These are phyloP conservation scores for Macrotyloma uniflorum DNA, from an alignment of 306 rosid genomes.

Conservation along the genomic window DNA sequence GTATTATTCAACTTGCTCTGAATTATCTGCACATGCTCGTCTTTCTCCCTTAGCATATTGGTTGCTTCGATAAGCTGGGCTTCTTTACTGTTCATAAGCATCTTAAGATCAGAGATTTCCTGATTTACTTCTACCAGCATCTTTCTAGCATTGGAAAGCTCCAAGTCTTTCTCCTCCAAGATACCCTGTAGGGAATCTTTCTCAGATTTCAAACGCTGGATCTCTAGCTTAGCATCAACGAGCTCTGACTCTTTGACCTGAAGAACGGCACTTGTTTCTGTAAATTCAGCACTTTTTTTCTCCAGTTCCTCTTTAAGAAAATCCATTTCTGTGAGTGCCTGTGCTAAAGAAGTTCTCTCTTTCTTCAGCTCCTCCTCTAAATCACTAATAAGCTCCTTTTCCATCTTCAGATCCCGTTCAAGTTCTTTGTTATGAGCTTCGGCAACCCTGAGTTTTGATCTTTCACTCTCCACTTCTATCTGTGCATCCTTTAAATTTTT, in stretches of 20 bases:
- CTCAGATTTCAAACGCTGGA: constrained; percentile 80
- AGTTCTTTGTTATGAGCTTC: constrained; percentile 73
- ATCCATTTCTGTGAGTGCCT: constrained; percentile 62
- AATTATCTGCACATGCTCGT: constrained; percentile 60
- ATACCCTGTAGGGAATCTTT: constrained; percentile 67
- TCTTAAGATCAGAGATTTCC: constrained; percentile 73
- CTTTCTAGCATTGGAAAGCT: constrained; percentile 77
- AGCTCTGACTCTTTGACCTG: constrained; percentile 65
- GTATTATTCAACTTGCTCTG: constrained; percentile 57
- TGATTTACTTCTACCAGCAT: constrained; percentile 59
- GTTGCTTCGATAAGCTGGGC: constrained; percentile 73
- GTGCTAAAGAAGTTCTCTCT: constrained; percentile 65
- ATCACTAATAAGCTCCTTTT: constrained; percentile 63
- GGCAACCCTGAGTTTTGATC: constrained; percentile 60
- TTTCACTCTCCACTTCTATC: constrained; percentile 76
- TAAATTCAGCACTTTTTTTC: constrained; percentile 52
- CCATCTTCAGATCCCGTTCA: constrained; percentile 58
- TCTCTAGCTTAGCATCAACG: constrained; percentile 81
- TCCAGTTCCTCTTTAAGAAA: constrained; percentile 63
- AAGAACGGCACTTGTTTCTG: constrained; percentile 54
- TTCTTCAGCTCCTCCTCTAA: constrained; percentile 69
- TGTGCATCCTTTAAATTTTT: constrained; percentile 68
- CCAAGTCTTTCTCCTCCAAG: constrained; percentile 82
- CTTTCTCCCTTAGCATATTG: constrained; percentile 77
- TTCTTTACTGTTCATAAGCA: constrained; percentile 71